phyloP scores from a whole-genome alignment of 139 green algal species.

The Tetratostichococcus sp. region DNA sequence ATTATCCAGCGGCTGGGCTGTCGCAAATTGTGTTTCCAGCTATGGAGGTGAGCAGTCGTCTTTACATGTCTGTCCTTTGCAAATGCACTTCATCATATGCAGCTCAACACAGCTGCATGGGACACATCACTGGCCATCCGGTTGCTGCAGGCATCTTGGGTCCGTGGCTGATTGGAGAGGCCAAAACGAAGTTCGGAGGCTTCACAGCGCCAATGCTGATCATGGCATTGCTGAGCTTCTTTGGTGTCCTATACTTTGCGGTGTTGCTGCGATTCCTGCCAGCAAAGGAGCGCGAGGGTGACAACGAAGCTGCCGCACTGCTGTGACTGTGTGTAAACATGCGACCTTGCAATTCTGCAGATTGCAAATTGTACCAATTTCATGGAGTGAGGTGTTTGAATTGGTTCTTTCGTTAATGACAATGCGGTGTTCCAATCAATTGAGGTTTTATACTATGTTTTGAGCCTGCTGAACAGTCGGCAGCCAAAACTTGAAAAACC shows the following conservation, averaged over 20 bases:
- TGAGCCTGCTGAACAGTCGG: too few species aligned
- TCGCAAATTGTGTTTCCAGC: slow-evolving; percentile 7
- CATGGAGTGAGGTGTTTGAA: too few species aligned
- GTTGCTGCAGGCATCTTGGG: slow-evolving; percentile 8
- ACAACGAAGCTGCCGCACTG: not conserved
- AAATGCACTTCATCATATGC: too few species aligned
- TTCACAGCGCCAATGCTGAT: slow-evolving; percentile 6
- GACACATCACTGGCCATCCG: too few species aligned
- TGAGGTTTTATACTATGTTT: too few species aligned
- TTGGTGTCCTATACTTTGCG: slow-evolving; percentile 3
- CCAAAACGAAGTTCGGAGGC: not conserved
- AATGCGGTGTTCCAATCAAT: too few species aligned
- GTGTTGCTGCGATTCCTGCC: slow-evolving; percentile 3
- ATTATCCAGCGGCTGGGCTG: slow-evolving; percentile 3
- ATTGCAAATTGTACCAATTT: too few species aligned
- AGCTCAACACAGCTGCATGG: too few species aligned
- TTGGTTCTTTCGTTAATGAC: too few species aligned
- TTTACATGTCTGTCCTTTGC: not conserved
- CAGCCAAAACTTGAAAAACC: too few species aligned
- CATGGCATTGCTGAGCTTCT: not conserved
- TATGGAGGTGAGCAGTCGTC: slow-evolving; percentile 1
- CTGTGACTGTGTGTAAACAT: too few species aligned
- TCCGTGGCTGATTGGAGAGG: slow-evolving; percentile 1
- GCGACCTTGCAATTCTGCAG: too few species aligned
- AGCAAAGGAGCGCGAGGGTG: not conserved